Evolutionary conservation across 371 early-diverging fungal genomes (phyloP), one percentile per base, ranked within the genome.

Genomic region (Mucor lusitanicus): DNA sequence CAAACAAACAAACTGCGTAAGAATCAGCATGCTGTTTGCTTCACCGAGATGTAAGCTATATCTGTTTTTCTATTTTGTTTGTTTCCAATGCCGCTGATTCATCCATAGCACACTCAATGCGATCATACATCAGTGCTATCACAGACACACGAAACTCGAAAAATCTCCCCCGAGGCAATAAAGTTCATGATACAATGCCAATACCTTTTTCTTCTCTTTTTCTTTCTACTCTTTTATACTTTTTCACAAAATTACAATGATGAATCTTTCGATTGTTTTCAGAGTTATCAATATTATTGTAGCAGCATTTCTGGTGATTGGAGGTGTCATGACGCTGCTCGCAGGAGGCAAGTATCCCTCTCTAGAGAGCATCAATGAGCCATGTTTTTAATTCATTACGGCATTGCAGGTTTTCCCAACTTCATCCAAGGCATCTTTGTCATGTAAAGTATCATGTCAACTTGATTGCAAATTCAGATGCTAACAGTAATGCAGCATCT

Each of bases 361-460:
- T 7, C 21, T 1, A 33, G n/a, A 42, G 13, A 6, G 15, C 46
- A 46, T 50, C 8, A 25, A 9, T 25, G 5, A 50, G 50, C 2
- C 25, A 4, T 23, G 25, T 19, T 50, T 23, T 9, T 50, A 12
- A 50, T 11, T 23, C 50, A 12, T 50, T 9, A 23, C 25, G 19
- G 21, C 37, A 25, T 9, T 28, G 28, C 57, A 81, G 81, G 79
- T 9, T 82, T 82, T 48, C 79, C 79, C 4, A 72, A 79, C 23
- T 79, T 82, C 54, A 77, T 82, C 40, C 79, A 74, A 46, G 80
- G 80, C 27, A 79, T 82, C 30, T 82, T 73, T 59, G 77, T 75
- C 64, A 77, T 81, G 70, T 75, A 72, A 72, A 37, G 54, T 53
- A 40, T 30, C 12, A 27, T 33, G 21, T 50, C n/a, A 59, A 21